Percentiles rank a stretch among this genome's conserved stretches.
phyloP scores from a whole-genome alignment of 2,329 filamentous ascomycete genomes.

The Sphaerulina musiva region DNA sequence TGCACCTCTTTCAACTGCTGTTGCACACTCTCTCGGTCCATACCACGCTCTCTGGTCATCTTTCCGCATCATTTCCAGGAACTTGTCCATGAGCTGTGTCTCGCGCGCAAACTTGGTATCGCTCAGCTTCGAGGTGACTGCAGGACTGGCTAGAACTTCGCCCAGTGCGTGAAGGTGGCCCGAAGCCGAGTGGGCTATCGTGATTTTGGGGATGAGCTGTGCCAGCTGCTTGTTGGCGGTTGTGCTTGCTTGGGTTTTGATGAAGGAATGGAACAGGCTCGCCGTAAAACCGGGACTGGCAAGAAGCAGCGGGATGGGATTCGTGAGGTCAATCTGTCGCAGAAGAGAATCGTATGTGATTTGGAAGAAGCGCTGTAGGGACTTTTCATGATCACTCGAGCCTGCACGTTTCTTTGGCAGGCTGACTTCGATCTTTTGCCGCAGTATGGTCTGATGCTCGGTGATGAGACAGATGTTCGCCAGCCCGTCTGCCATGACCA shows the following conservation, averaged over 20 bases:
- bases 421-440: constrained; percentile 60
- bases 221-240: constrained; percentile 68
- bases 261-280: constrained; percentile 69
- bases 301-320: constrained; percentile 67
- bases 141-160: constrained; percentile 75
- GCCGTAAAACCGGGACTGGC: constrained; percentile 88
- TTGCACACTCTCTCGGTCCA: constrained; percentile 72
- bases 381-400: constrained; percentile 57
- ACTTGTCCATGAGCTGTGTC: constrained; percentile 75
- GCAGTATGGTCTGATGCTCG: constrained; percentile 69
- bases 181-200: constrained; percentile 75
- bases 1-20: constrained; percentile 77
- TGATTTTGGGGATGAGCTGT: constrained; percentile 54
- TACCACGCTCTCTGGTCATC: constrained; percentile 92
- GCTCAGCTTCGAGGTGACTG: constrained; percentile 68
- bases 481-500: constrained; percentile 86
- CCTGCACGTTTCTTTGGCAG: constrained; percentile 63
- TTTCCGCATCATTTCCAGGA: constrained; percentile 67
- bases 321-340: constrained; percentile 66
- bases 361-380: constrained; percentile 61
- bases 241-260: constrained; percentile 54
- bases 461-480: constrained; percentile 80
- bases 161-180: constrained; percentile 82
- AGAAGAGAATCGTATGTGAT: constrained; percentile 68
- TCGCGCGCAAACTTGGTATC: constrained; percentile 86